phyloP scores from a whole-genome alignment of 129 eudicot species.

The Saussurea involucrata region DNA sequence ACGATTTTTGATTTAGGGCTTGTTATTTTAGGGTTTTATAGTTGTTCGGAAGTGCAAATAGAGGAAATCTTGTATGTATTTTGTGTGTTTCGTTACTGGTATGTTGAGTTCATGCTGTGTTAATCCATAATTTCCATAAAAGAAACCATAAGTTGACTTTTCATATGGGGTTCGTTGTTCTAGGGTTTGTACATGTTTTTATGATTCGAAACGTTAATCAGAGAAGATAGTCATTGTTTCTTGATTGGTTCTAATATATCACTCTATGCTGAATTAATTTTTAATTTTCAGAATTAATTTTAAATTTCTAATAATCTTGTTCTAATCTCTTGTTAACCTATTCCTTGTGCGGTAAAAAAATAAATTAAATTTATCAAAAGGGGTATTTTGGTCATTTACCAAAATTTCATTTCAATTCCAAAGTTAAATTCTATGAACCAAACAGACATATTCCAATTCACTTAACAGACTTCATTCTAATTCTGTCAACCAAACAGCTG shows the following conservation, averaged over 20 bases:
- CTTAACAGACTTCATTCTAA: too few species aligned
- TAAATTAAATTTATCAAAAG: too few species aligned
- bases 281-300: too few species aligned
- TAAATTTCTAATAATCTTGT: too few species aligned
- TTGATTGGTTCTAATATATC: background rate
- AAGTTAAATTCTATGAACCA: too few species aligned
- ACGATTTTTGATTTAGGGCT: constrained; percentile 18
- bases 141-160: background rate
- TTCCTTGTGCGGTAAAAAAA: too few species aligned
- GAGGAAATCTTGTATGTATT: background rate
- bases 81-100: too few species aligned
- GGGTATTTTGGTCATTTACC: too few species aligned
- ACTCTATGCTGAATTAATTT: background rate
- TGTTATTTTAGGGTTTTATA: constrained; percentile 30
- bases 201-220: background rate
- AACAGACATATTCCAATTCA: too few species aligned
- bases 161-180: constrained; percentile 8
- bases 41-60: background rate
- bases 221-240: background rate
- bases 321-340: too few species aligned
- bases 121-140: background rate
- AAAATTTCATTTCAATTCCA: too few species aligned
- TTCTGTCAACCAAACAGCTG: too few species aligned
- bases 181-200: constrained; percentile 14
- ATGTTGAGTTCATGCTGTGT: constrained; percentile 5